Evolutionary conservation across 495 filamentous ascomycete genomes (phyloP).

Genomic region (Penicillium simplicissimum): DNA sequence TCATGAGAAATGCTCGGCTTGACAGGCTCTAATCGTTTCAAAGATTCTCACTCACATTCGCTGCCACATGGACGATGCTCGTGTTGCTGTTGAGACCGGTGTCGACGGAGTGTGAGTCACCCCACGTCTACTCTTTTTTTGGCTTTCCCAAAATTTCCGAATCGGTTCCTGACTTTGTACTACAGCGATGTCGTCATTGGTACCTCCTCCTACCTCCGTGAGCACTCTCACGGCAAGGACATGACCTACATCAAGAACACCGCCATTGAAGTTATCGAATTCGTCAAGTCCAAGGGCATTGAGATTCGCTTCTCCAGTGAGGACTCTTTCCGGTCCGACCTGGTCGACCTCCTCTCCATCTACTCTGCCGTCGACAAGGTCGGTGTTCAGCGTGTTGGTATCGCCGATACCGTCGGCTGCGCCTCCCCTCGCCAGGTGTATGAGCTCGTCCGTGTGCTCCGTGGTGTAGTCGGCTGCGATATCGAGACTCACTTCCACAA

Average conservation of each 20-base stretch:
- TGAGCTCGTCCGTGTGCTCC: slow-evolving; percentile 70
- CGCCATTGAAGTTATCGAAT: slow-evolving; percentile 92
- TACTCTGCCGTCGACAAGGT: slow-evolving; percentile 79
- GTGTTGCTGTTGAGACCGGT: slow-evolving; percentile 84
- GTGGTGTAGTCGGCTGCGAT: slow-evolving; percentile 53
- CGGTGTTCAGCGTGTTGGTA: slow-evolving; percentile 80
- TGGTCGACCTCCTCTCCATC: slow-evolving; percentile 75
- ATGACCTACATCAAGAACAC: slow-evolving; percentile 91
- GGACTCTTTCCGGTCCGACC: slow-evolving; percentile 81
- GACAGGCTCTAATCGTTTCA: slow-evolving; percentile 20
- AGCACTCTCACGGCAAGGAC: slow-evolving; percentile 93
- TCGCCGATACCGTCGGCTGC: slow-evolving; percentile 82
- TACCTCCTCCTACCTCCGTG: slow-evolving; percentile 84
- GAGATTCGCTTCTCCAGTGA: slow-evolving; percentile 80
- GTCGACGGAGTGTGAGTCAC: slow-evolving; percentile 64
- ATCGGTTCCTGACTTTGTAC: slow-evolving; percentile 21
- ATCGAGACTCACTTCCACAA: slow-evolving; percentile 59
- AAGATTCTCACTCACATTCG: slow-evolving; percentile 81
- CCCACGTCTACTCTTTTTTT: background rate
- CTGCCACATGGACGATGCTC: slow-evolving; percentile 92
- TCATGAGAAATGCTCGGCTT: background rate
- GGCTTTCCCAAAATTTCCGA: background rate
- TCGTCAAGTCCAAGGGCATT: slow-evolving; percentile 85
- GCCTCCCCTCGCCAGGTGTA: slow-evolving; percentile 81
- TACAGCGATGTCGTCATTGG: slow-evolving; percentile 88